Conservation (phyloP, 2,329 filamentous ascomycete species). For the Apiospora sp. region DNA sequence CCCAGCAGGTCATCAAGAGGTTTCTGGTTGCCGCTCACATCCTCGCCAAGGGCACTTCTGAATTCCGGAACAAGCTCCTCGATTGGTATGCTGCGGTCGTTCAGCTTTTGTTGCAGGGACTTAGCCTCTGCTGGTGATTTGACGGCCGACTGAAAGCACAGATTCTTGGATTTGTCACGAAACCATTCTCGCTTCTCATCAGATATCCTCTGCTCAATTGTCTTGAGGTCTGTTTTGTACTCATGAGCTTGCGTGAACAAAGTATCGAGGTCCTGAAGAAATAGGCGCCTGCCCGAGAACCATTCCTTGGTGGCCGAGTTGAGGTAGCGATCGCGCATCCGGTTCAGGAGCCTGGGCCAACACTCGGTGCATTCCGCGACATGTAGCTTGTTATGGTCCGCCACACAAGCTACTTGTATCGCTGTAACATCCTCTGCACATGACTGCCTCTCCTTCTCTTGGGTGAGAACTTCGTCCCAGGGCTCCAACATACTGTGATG, state of each 20-base stretch:
- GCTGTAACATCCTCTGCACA: slow-evolving; percentile 52
- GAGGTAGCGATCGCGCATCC: slow-evolving; percentile 52
- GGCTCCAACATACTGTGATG: slow-evolving; percentile 40
- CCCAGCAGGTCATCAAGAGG: slow-evolving; percentile 43
- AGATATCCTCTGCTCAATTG: slow-evolving; percentile 58
- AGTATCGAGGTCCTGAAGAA: slow-evolving; percentile 58
- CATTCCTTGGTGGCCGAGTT: slow-evolving; percentile 53
- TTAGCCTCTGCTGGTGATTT: slow-evolving; percentile 37
- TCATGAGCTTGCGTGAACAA: slow-evolving; percentile 58
- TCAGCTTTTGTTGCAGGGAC: slow-evolving; percentile 38
- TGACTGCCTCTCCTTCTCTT: slow-evolving; percentile 41
- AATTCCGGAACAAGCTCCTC: slow-evolving; percentile 40
- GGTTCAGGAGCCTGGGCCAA: slow-evolving; percentile 55
- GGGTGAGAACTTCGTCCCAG: slow-evolving; percentile 43
- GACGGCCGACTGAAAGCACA: slow-evolving; percentile 38
- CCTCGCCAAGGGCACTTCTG: slow-evolving; percentile 35
- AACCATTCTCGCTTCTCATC: slow-evolving; percentile 64
- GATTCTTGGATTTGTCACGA: slow-evolving; percentile 44
- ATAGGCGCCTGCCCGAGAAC: slow-evolving; percentile 58
- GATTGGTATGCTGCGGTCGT: slow-evolving; percentile 37
- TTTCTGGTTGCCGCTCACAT: slow-evolving; percentile 33
- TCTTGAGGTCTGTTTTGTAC: slow-evolving; percentile 50
- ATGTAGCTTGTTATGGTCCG: slow-evolving; percentile 52
- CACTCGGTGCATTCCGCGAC: slow-evolving; percentile 57
- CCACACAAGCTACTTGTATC: slow-evolving; percentile 52